Conservation (phyloP, 768 basidiomycete genomes). For the Tricholoma flavovirens region DNA sequence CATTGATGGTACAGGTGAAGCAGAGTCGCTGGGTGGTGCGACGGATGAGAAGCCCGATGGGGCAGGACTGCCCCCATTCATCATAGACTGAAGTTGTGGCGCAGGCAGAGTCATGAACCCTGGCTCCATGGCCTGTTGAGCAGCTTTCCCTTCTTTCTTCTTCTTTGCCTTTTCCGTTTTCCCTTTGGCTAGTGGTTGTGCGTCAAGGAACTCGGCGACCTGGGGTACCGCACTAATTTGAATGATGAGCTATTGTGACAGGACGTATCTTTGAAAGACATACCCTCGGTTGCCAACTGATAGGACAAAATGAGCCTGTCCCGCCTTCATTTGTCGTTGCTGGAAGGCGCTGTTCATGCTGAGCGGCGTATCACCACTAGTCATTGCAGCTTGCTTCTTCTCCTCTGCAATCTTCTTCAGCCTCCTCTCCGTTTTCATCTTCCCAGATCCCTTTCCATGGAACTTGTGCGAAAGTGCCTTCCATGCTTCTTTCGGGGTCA, state of each 20-base stretch:
- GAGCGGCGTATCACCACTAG: conserved; percentile 89
- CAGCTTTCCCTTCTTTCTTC: conserved; percentile 67
- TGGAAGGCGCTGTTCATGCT: conserved; percentile 96
- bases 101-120: conserved; percentile 75
- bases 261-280: conserved; percentile 19
- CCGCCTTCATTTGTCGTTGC: conserved; percentile 86
- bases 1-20: conserved; percentile 51
- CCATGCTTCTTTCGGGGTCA: conserved; percentile 97
- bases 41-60: conserved; percentile 30
- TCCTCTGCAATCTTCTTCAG: conserved; percentile 98
- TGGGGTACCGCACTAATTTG: conserved; percentile 76
- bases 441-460: conserved; percentile 96
- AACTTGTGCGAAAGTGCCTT: conserved; percentile 96
- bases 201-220: conserved; percentile 72
- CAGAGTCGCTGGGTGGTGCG: conserved; percentile 29
- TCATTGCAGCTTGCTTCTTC: conserved; percentile 90
- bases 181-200: conserved; percentile 74
- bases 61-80: conserved; percentile 44
- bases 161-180: conserved; percentile 80
- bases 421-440: conserved; percentile 95
- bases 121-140: conserved; percentile 39
- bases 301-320: conserved; percentile 93
- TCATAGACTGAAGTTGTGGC: conserved; percentile 35
- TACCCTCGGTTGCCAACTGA: conserved; percentile 92
- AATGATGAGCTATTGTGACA: conserved; percentile 7